Evolutionary conservation across 306 rosid species (phyloP), one percentile per base, ranked within the genome.

Genomic region (Coriaria nepalensis): DNA sequence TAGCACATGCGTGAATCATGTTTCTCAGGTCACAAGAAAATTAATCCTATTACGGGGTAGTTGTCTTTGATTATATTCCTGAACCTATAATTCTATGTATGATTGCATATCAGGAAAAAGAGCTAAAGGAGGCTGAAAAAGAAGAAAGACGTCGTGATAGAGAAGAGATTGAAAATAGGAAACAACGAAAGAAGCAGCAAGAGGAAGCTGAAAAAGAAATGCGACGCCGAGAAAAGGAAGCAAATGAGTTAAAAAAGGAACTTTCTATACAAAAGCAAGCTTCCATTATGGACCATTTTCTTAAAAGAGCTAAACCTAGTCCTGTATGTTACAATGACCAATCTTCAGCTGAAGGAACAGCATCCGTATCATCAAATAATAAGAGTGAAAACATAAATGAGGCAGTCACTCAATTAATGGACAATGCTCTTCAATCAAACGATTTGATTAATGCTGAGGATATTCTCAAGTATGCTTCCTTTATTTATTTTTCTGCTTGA

Each of bases 221-320:
- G 47, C 68, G 70, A 6, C 95, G 93, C 33, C 66, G 68, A 46
- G 83, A 79, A 68, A 85, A 77, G 71, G 95, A 82, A 69, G 87
- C 74, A 75, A 85, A 82, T 45, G 90, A 73, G 47, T 43, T 68
- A 8, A 85, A 69, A 73, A 78, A 69, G 60, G 69, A 80, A 58
- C 87, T 78, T 9, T 49, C 74, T 52, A 15, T 85, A 55, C 81
- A 75, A 66, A 81, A 82, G 63, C 95, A 85, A 66, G 94, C 70
- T 51, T 81, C 94, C 9, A 58, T 90, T 5, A 90, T 90, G 98
- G 95, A 90, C 38, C 94, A 92, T 10, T 90, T 90, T 64, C 71
- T 90, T 38, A 85, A 79, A 68, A 81, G 63, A 66, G 37, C 57
- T 59, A 90, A 77, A 82, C 48, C 66, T 37, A 60, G 52, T 40